Evolutionary conservation across 2,329 filamentous ascomycete species (phyloP), one percentile per base, ranked within the genome.

Genomic region (Ophiocordyceps australis): DNA sequence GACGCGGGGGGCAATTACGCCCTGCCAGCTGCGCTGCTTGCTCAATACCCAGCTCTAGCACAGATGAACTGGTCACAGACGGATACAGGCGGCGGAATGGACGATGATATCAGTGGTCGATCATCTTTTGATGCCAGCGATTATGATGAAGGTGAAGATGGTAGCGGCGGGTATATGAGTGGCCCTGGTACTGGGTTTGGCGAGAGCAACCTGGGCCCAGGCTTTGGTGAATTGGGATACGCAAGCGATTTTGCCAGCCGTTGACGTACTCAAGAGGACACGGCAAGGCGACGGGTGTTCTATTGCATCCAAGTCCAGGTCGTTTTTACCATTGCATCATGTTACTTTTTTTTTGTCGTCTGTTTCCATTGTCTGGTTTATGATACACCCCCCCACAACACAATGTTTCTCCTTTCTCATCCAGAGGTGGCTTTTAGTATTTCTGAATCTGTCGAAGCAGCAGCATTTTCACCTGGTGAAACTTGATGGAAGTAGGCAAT

Each of bases 21-120:
- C 20, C 62, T 95, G n/a, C 89, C 89, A 2, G 79, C 80, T 4
- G 86, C 86, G 2, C 57, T 98, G 25, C 57, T 95, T 20, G 78
- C 79, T 12, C 89, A 95, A 43, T 95, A 94, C 48, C 89, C 89
- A 9, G 85, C 82, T 4, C 57, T 98, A n/a, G 83, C 85, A 14
- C 77, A 74, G 28, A 66, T 95, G 45, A 85, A 86, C 42, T 95
- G 86, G 85, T 65, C 66, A 12, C 46, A 52, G 9, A 43, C 49
- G 13, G 66, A 74, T 27, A 65, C 91, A 44, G 66, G 74, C 22
- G 65, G 75, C n/a, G 70, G 71, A 12, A 62, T 74, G 30, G 75
- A 83, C 21, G 77, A 81, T 25, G 79, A 81, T 32, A 52, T 78
- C n/a, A 80, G 74, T 39, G 78, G 78, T 0, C 64, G 76, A 27